These are phyloP conservation scores for Cyathus striatus DNA, from an alignment of 768 basidiomycete genomes.

Conservation along the genomic window DNA sequence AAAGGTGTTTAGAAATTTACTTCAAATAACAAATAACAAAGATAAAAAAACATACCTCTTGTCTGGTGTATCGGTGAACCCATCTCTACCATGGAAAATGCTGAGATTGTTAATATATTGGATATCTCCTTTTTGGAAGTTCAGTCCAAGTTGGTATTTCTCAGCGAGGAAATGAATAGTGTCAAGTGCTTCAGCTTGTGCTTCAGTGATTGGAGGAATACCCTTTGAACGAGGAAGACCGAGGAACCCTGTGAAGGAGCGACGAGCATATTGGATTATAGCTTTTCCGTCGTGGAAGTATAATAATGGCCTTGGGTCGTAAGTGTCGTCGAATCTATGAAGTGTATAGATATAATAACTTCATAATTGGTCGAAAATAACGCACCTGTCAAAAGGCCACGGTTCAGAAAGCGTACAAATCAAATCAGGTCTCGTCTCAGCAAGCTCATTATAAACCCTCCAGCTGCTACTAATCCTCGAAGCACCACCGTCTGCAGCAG, in stretches of 20 bases:
- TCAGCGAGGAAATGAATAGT: constrained; percentile 38
- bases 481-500: constrained; percentile 37
- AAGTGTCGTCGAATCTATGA: constrained; percentile 28
- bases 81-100: constrained; percentile 38
- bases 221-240: constrained; percentile 25
- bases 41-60: constrained; percentile 28
- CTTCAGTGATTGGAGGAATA: constrained; percentile 43
- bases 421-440: constrained; percentile 38
- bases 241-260: constrained; percentile 37
- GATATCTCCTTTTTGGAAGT: constrained; percentile 45
- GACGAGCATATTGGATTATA: constrained; percentile 39
- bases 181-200: constrained; percentile 44
- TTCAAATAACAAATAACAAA: constrained; percentile 1
- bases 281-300: constrained; percentile 32
- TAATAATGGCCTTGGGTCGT: constrained; percentile 30
- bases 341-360: not conserved
- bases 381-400: constrained; percentile 35
- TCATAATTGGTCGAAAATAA: not conserved
- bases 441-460: constrained; percentile 41
- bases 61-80: constrained; percentile 32
- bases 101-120: constrained; percentile 44
- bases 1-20: not conserved
- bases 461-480: constrained; percentile 39
- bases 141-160: constrained; percentile 34
- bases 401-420: constrained; percentile 33